Conservation (phyloP, 352 stramenopile species). For the Globisporangium rhizosaccharum region DNA sequence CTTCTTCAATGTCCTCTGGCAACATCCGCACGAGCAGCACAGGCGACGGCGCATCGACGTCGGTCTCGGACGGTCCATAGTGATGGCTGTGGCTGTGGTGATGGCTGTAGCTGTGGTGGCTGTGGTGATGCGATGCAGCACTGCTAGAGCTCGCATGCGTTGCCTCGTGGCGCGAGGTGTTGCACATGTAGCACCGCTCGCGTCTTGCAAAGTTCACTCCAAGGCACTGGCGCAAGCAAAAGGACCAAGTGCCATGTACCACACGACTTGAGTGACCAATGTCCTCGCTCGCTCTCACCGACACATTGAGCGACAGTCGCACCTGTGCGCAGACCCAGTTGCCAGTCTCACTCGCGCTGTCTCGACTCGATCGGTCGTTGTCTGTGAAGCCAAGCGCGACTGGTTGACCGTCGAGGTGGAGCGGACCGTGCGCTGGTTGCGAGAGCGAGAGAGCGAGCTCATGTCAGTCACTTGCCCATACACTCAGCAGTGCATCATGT, state of each 20-base stretch:
- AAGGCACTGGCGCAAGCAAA: no score
- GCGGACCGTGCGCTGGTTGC: slow-evolving; percentile 35
- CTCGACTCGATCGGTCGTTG: slow-evolving; percentile 14
- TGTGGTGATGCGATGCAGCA: no score
- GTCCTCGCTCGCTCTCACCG: no score
- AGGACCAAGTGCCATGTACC: no score
- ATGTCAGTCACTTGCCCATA: no score
- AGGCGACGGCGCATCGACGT: slow-evolving; percentile 30
- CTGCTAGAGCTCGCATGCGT: neutral
- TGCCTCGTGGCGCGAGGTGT: slow-evolving; percentile 18
- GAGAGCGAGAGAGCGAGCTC: neutral
- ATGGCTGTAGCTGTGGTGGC: neutral
- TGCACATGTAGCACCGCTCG: slow-evolving; percentile 69
- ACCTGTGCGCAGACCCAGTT: slow-evolving; percentile 75
- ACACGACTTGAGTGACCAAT: no score
- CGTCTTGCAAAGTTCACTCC: slow-evolving; percentile 56
- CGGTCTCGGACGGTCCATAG: slow-evolving; percentile 4
- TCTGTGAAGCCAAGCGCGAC: slow-evolving; percentile 49
- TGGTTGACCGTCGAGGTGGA: slow-evolving; percentile 42
- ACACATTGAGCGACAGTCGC: neutral
- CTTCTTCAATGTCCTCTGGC: slow-evolving; percentile 67
- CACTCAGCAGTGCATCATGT: neutral
- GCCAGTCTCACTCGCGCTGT: neutral
- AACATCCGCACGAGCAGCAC: slow-evolving; percentile 71
- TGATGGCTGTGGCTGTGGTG: neutral